phyloP scores from a whole-genome alignment of 2,329 filamentous ascomycete species.

The Magnaporthiopsis poae region DNA sequence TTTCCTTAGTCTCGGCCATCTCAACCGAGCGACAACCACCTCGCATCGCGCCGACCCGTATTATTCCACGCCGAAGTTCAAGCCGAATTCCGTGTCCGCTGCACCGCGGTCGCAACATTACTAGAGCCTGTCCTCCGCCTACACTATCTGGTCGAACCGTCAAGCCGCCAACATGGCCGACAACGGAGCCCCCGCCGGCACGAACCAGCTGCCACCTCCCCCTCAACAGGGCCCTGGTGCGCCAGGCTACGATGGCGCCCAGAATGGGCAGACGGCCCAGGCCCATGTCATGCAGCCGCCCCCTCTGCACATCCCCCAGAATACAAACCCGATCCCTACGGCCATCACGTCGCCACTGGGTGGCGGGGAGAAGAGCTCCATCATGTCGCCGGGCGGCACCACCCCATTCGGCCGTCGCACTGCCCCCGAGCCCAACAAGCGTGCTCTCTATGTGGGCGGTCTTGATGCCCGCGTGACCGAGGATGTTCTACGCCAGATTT shows the following conservation, averaged over 20 bases:
- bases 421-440: slow-evolving; percentile 96
- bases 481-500: slow-evolving; percentile 92
- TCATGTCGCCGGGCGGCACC: slow-evolving; percentile 78
- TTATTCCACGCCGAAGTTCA: not conserved
- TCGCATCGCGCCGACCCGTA: not conserved
- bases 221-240: slow-evolving; percentile 59
- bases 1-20: slow-evolving; percentile 6
- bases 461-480: slow-evolving; percentile 91
- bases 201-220: slow-evolving; percentile 59
- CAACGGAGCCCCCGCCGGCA: slow-evolving; percentile 51
- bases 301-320: slow-evolving; percentile 86
- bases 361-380: slow-evolving; percentile 47
- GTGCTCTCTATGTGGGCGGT: slow-evolving; percentile 89
- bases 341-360: slow-evolving; percentile 83
- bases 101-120: not conserved
- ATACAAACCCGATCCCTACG: slow-evolving; percentile 89
- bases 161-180: slow-evolving; percentile 60
- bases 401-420: slow-evolving; percentile 77
- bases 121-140: not conserved
- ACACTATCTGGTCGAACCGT: not conserved
- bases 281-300: slow-evolving; percentile 73
- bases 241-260: slow-evolving; percentile 67
- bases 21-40: not conserved
- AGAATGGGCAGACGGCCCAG: slow-evolving; percentile 59
- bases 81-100: slow-evolving; percentile 2